phyloP scores from a whole-genome alignment of 2,329 filamentous ascomycete genomes.

The Sporothrix brunneoviolacea region DNA sequence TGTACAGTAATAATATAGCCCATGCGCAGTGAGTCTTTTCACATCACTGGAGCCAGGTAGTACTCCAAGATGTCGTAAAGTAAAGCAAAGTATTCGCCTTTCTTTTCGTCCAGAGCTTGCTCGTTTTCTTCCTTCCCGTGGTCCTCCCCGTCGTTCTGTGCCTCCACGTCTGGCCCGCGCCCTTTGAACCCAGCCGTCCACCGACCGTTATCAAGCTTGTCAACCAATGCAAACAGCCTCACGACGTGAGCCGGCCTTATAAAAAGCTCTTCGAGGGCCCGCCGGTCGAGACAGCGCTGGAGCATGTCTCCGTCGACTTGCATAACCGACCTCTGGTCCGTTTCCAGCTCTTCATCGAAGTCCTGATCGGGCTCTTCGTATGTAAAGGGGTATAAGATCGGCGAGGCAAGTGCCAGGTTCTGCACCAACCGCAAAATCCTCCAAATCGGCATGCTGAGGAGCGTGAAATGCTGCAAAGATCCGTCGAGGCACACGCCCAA shows the following conservation, averaged over 20 bases:
- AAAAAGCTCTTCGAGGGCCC: constrained; percentile 39
- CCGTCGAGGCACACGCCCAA: constrained; percentile 65
- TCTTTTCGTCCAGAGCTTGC: constrained; percentile 17
- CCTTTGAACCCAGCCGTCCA: constrained; percentile 28
- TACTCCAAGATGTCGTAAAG: constrained; percentile 50
- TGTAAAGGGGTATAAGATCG: constrained; percentile 43
- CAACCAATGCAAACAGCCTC: constrained; percentile 43
- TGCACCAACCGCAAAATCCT: constrained; percentile 67
- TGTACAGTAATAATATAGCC: too few species aligned
- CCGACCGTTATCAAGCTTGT: constrained; percentile 40
- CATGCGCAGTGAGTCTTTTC: neutral
- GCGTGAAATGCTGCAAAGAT: constrained; percentile 60
- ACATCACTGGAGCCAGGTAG: constrained; percentile 38
- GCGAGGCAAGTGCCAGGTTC: constrained; percentile 51
- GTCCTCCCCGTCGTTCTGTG: constrained; percentile 20
- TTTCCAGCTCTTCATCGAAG: constrained; percentile 20
- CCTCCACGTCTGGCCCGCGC: too few species aligned
- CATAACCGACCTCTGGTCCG: constrained; percentile 41
- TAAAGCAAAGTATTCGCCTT: constrained; percentile 36
- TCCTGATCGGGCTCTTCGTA: constrained; percentile 23
- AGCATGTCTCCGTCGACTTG: constrained; percentile 65
- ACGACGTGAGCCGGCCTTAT: constrained; percentile 26
- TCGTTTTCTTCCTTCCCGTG: constrained; percentile 20
- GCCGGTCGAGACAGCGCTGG: constrained; percentile 42
- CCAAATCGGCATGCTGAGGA: constrained; percentile 58